Percentiles rank a stretch among this genome's conserved stretches.
phyloP scores from a whole-genome alignment of 495 filamentous ascomycete species.

The Chaetomium cochliodes region DNA sequence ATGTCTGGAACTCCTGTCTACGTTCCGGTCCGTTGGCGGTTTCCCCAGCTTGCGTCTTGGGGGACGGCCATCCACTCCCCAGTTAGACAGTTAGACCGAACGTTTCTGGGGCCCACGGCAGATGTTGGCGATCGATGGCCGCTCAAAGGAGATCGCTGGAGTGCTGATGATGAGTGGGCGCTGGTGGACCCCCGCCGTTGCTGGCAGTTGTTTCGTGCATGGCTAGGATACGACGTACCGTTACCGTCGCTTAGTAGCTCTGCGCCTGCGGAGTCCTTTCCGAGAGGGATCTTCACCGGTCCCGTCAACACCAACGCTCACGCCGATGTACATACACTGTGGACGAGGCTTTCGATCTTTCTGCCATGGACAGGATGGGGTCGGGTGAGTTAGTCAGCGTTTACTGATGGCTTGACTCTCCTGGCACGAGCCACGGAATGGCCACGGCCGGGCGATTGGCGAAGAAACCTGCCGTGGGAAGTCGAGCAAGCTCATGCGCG shows the following conservation, averaged over 20 bases:
- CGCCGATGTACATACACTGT: too few relatives aligned
- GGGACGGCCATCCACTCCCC: too few relatives aligned
- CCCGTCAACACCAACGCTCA: not conserved
- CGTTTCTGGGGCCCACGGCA: not conserved
- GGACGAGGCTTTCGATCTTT: not conserved
- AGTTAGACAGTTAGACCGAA: not conserved
- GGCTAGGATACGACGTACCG: conserved; percentile 26
- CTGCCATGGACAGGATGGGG: not conserved
- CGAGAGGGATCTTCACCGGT: not conserved
- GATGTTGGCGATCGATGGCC: conserved; percentile 3
- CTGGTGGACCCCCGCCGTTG: conserved; percentile 1
- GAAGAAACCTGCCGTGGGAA: not conserved
- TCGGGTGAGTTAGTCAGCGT: not conserved
- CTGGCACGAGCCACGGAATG: not conserved
- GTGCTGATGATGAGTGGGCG: conserved; percentile 1
- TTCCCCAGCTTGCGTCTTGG: too few relatives aligned
- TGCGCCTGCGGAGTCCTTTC: conserved; percentile 1
- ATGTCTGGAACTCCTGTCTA: not conserved
- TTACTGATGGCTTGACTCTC: not conserved
- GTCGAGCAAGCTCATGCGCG: conserved; percentile 9
- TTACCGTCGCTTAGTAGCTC: conserved; percentile 27
- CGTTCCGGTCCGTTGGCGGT: not conserved
- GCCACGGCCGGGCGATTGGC: not conserved
- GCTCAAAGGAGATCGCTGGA: conserved; percentile 11
- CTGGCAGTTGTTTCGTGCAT: conserved; percentile 20